Conservation (phyloP, 202 grass and related monocot species). For the Bolboschoenoplectus hybrid region DNA sequence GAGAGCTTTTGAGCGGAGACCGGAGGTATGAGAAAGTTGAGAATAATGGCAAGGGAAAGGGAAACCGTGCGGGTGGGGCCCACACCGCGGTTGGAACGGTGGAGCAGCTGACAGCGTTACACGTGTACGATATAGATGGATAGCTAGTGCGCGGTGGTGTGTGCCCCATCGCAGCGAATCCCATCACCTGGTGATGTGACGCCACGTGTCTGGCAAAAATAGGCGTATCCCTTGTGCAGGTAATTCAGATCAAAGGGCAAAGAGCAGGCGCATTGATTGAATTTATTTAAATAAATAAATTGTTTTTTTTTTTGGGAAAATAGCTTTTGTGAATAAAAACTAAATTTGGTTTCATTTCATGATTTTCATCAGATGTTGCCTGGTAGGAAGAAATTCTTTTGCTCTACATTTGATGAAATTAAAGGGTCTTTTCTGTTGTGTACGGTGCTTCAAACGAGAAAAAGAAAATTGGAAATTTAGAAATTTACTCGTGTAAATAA, state of each 20-base stretch:
- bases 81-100: no score
- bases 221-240: background rate
- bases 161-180: background rate
- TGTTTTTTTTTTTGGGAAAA: background rate
- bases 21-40: background rate
- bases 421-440: no score
- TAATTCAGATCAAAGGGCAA: background rate
- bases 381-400: no score
- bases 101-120: background rate
- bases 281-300: no score
- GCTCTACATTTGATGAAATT: no score
- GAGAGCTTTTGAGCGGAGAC: background rate
- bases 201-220: background rate
- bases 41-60: background rate
- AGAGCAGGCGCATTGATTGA: no score
- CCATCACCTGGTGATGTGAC: slow-evolving; percentile 27
- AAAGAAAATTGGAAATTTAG: no score
- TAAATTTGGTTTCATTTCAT: background rate
- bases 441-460: no score
- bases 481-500: no score
- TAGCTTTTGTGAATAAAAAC: background rate
- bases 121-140: slow-evolving; percentile 14
- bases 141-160: background rate
- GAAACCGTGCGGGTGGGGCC: background rate
- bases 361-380: no score